Evolutionary conservation across 164 flowering plant species (phyloP), one percentile per base, ranked within the genome.

Genomic region (Piper betle): DNA sequence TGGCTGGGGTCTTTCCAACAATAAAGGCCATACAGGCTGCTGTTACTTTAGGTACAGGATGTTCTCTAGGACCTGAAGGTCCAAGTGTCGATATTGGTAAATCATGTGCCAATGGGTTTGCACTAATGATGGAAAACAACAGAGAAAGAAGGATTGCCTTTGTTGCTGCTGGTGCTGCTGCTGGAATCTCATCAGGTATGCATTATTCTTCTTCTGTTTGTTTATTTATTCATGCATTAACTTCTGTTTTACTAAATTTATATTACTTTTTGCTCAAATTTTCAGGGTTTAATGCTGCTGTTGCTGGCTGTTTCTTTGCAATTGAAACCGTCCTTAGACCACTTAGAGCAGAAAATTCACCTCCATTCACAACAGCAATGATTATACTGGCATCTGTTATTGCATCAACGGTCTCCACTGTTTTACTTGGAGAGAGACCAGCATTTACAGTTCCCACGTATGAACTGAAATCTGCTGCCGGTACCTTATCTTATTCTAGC

Each of bases 11-110:
- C 39, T 86, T 84, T 69, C 99, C 99, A 2, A 77, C 82, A 12
- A 72, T 94, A 63, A 94, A 88, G 75, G 99, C 99, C 65, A 82
- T 94, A 62, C 99, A 94, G 78, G 99, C 99, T 71, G 97, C 93
- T 66, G 80, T 94, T 12, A 91, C 97, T 62, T 69, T 94, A 66
- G 99, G 99, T 43, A 94, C 99, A 66, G 99, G 99, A 40, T 88
- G 99, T 77, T 94, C 97, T 59, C 74, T 94, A 73, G 99, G 99
- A 61, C 99, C 99, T 61, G 99, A 94, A 73, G 99, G 99, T 52
- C 99, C 99, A 53, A 91, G 95, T 73, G 99, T 94, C 5, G 99
- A 94, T 67, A 94, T 94, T 73, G 99, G 99, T 50, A 94, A 86
- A 75, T 91, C 99, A 42, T 94, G 97, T 76, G 99, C 99, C 60